Base-by-base conservation (phyloP, 1,284 basidiomycete species). In the Puccinia coronata region DNA sequence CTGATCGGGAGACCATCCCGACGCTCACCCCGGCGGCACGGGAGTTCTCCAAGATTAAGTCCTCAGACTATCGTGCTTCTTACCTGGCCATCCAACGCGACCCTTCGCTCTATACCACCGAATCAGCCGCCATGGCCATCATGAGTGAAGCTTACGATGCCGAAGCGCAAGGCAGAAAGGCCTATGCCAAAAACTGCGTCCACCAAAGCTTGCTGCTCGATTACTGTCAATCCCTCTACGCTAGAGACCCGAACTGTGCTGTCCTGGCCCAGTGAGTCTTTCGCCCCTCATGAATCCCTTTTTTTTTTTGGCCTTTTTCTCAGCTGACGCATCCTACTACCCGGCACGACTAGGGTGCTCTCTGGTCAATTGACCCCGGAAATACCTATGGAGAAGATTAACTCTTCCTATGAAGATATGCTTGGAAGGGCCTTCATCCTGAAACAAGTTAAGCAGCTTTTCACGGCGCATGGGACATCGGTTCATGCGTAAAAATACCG, bases 171-270 rank as follows among this genome's bases (percentile, higher is more conserved):
- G 82, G 91, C n/a, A 89, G 92, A 78, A 85, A 88, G 51, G 89
- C 88, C 80, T 91, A 92, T 82, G 92, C 95, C 12, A 92, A 92
- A 85, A 91, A 93, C 80, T 96, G 94, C 84, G 92, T 96, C 2
- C 92, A 96, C 87, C 94, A 96, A 86, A 94, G 92, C 83, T 87
- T 99, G 41, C 88, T 99, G 72, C 87, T 99, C 63, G 96, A 98
- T 87, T 99, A 99, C 86, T 95, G 96, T 86, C 91, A 96, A 84
- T 96, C 97, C 85, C 88, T 99, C 11, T n/a, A n/a, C n/a, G 97
- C 97, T 3, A 89, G 89, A 70, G 96, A 99, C 85, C 97, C 97
- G 59, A 92, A 97, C 16, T 89, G 91, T 11, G 87, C 98, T 65
- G 98, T 98, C 89, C 98, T 99, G 90, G 90, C 92, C 84, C 91